Percentiles rank a stretch among this genome's conserved stretches.
phyloP scores from a whole-genome alignment of 306 rosid species.

The Sicyos edulis region DNA sequence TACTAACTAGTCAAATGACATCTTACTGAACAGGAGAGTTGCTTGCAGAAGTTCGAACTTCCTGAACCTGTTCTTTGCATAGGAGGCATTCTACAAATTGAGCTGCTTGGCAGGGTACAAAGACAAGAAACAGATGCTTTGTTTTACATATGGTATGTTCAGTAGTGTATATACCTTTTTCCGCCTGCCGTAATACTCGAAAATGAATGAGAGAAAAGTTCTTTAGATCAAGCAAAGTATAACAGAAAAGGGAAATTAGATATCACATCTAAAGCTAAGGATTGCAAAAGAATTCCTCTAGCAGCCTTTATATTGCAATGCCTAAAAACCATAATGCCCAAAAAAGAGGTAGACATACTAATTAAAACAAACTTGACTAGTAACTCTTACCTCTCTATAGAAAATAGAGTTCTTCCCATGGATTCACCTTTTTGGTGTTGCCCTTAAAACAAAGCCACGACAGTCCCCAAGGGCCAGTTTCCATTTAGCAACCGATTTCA shows the following conservation, averaged over 20 bases:
- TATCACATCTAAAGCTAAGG: not conserved
- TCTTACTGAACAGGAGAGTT: conserved; percentile 42
- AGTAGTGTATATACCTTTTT: not conserved
- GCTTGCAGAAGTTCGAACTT: conserved; percentile 66
- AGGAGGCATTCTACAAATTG: conserved; percentile 86
- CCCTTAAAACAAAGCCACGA: not conserved
- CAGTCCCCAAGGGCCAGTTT: too few relatives aligned
- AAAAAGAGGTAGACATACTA: too few relatives aligned
- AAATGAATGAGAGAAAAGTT: too few relatives aligned
- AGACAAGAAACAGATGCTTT: conserved; percentile 76
- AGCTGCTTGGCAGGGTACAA: conserved; percentile 86
- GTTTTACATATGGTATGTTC: conserved; percentile 71
- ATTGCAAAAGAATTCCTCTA: not conserved
- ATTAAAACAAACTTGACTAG: not conserved
- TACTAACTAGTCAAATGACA: conserved; percentile 20
- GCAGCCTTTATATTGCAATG: too few relatives aligned
- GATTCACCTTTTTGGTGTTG: too few relatives aligned
- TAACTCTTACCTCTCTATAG: not conserved
- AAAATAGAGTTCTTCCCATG: too few relatives aligned
- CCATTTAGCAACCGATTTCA: too few relatives aligned
- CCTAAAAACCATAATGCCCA: too few relatives aligned
- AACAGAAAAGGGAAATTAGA: not conserved
- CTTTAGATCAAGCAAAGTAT: not conserved
- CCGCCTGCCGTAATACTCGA: not conserved
- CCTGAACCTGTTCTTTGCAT: conserved; percentile 90